Evolutionary conservation across 176 grass and related monocot species (phyloP).

Genomic region (Neostapfia colusana): DNA sequence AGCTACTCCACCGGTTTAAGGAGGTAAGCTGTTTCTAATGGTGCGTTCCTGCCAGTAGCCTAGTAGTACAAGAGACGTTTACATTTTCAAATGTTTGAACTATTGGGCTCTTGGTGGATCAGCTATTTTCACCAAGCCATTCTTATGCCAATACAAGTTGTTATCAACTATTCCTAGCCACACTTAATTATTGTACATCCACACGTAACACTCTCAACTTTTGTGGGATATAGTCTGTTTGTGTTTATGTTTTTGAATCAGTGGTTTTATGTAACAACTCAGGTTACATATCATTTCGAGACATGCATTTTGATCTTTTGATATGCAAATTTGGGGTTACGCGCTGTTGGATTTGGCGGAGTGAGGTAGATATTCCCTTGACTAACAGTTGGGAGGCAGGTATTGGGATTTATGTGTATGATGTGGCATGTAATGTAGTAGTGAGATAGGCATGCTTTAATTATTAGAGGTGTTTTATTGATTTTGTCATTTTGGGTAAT

Average conservation of each 20-base stretch:
- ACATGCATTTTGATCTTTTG: not conserved
- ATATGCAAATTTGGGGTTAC: not conserved
- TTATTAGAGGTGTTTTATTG: constrained; percentile 1
- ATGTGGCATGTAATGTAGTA: not conserved
- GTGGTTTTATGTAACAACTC: not conserved
- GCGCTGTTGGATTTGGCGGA: not conserved
- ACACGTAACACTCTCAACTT: not conserved
- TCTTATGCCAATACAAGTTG: not conserved
- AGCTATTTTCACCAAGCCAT: not conserved
- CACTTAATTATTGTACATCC: not conserved
- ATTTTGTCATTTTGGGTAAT: not conserved
- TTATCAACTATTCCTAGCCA: not conserved
- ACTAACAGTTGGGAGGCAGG: not conserved
- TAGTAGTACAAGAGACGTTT: not conserved
- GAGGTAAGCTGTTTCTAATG: constrained; percentile 54
- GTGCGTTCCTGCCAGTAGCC: not conserved
- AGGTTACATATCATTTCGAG: constrained; percentile 23
- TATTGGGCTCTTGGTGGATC: constrained; percentile 8
- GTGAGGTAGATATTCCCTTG: not conserved
- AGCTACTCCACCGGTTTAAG: constrained; percentile 70
- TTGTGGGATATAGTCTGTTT: not conserved
- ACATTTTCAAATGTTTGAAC: constrained; percentile 31
- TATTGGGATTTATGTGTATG: constrained; percentile 6
- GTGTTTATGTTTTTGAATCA: constrained; percentile 1
- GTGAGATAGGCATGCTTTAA: not conserved